These are phyloP conservation scores for Pleurotus platypus DNA, from an alignment of 768 basidiomycete species.

Conservation along the genomic window DNA sequence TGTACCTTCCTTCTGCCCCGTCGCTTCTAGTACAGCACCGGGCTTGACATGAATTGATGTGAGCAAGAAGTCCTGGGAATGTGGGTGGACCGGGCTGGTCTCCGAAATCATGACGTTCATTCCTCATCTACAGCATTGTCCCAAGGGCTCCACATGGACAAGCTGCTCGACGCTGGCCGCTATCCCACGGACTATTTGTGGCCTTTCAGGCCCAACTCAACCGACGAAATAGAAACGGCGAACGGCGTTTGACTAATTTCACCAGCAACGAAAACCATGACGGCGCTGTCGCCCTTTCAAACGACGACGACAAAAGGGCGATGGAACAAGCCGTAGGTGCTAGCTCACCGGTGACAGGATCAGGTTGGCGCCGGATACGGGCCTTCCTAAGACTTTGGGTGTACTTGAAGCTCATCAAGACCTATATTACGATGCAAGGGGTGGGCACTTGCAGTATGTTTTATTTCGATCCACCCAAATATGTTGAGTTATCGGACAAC, in stretches of 20 bases:
- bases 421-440: not conserved
- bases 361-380: not conserved
- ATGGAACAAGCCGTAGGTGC: not conserved
- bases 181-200: not conserved
- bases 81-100: not conserved
- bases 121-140: not conserved
- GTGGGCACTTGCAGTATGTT: not conserved
- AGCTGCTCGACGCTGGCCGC: not conserved
- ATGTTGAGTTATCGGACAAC: not conserved
- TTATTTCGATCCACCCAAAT: not conserved
- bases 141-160: not conserved
- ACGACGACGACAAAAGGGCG: not conserved
- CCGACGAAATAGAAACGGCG: not conserved
- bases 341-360: not conserved
- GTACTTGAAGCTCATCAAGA: not conserved
- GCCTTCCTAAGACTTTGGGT: not conserved
- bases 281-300: not conserved
- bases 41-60: slow-evolving; percentile 2
- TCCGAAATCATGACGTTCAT: not conserved
- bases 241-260: not conserved
- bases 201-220: not conserved
- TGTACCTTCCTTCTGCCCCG: not conserved
- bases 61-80: not conserved
- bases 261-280: not conserved
- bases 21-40: not conserved